Percentiles rank a stretch among this genome's conserved stretches.
These are phyloP conservation scores for Collybia mongolica DNA, from an alignment of 768 basidiomycete genomes.

Conservation along the genomic window DNA sequence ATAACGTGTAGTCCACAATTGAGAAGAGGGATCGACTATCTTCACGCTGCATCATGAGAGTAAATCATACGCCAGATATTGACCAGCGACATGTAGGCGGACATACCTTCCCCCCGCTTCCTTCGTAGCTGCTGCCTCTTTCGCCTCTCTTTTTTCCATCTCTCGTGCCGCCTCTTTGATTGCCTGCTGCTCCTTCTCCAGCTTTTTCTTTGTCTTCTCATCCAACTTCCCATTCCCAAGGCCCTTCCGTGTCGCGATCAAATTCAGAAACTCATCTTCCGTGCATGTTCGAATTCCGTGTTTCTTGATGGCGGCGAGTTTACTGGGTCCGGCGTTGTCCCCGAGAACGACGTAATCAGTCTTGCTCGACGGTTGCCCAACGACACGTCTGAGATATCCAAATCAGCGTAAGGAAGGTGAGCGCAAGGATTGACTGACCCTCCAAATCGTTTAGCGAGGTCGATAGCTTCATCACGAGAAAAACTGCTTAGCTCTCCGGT, in stretches of 20 bases:
- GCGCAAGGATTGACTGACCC: conserved; percentile 51
- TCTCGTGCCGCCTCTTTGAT: conserved; percentile 73
- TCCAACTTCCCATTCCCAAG: conserved; percentile 53
- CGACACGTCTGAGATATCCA: conserved; percentile 64
- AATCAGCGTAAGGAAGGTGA: neutral
- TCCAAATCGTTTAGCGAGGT: conserved; percentile 90
- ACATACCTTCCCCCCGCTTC: conserved; percentile 17
- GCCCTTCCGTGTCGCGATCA: conserved; percentile 75
- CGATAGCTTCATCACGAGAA: conserved; percentile 82
- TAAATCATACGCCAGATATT: neutral
- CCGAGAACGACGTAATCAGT: conserved; percentile 91
- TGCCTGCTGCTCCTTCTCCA: conserved; percentile 76
- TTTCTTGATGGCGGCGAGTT: conserved; percentile 85
- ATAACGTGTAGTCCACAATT: conserved; percentile 95
- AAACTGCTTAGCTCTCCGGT: conserved; percentile 90
- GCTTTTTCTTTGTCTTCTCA: conserved; percentile 78
- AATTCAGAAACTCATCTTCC: conserved; percentile 84
- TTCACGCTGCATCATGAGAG: conserved; percentile 23
- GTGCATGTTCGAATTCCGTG: conserved; percentile 70
- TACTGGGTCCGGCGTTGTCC: conserved; percentile 82
- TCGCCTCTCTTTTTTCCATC: conserved; percentile 73
- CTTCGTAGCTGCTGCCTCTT: conserved; percentile 32
- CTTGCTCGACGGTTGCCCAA: conserved; percentile 82
- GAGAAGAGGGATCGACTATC: conserved; percentile 46
- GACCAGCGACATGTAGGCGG: neutral